Conservation (phyloP, 306 rosid species). For the Fagus sylvatica region DNA sequence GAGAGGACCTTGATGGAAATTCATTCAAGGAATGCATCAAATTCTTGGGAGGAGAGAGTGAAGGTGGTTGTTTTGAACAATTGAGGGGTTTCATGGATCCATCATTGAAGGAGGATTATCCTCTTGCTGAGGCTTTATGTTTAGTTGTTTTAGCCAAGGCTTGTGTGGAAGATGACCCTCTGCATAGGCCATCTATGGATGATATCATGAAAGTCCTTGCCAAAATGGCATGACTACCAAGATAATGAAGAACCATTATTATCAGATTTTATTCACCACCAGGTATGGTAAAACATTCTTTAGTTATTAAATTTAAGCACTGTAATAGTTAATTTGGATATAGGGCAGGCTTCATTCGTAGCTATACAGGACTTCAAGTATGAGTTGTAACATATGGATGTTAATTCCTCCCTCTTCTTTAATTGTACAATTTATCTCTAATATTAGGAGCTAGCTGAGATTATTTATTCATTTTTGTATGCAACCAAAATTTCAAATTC, state of each 20-base stretch:
- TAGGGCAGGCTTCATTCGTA: too few relatives aligned
- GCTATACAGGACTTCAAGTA: too few relatives aligned
- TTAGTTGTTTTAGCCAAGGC: conserved; percentile 61
- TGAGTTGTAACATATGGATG: too few relatives aligned
- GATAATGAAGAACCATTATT: neutral
- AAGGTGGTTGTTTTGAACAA: conserved; percentile 61
- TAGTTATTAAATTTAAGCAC: too few relatives aligned
- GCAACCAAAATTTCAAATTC: too few relatives aligned
- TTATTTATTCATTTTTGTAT: too few relatives aligned
- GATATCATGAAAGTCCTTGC: conserved; percentile 66
- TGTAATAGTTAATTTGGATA: too few relatives aligned
- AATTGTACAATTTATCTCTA: too few relatives aligned
- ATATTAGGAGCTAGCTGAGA: conserved; percentile 23
- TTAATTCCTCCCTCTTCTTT: too few relatives aligned
- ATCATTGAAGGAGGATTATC: conserved; percentile 50
- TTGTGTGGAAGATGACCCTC: conserved; percentile 67
- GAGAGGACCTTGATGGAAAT: conserved; percentile 49
- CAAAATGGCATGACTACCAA: conserved; percentile 42
- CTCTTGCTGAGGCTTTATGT: conserved; percentile 58
- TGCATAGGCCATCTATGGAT: conserved; percentile 60
- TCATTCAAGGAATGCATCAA: conserved; percentile 44
- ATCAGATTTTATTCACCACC: conserved; percentile 1
- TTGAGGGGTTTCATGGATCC: conserved; percentile 65
- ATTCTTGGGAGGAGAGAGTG: conserved; percentile 53
- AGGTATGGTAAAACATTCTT: neutral